Evolutionary conservation across 768 basidiomycete genomes (phyloP).

Genomic region (Trametes cubensis): DNA sequence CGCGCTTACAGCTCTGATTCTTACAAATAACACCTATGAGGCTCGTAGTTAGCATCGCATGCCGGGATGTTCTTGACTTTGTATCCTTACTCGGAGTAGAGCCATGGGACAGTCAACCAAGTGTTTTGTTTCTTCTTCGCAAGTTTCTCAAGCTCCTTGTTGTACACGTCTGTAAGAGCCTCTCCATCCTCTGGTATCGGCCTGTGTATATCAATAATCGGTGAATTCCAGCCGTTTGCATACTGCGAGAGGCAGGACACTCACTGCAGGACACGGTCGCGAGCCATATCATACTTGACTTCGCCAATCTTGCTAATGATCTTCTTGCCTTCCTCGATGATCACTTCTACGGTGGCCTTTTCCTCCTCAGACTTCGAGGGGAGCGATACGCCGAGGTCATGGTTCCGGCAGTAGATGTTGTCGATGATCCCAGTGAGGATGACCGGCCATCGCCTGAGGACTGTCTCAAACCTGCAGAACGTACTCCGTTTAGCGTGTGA

Average conservation of each 20-base stretch:
- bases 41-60: background rate
- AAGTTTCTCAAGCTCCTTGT: slow-evolving; percentile 63
- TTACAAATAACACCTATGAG: slow-evolving; percentile 25
- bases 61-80: background rate
- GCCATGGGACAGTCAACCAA: slow-evolving; percentile 94
- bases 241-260: background rate
- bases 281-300: slow-evolving; percentile 88
- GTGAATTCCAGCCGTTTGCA: background rate
- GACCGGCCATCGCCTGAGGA: slow-evolving; percentile 77
- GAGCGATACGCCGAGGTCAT: slow-evolving; percentile 51
- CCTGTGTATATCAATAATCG: slow-evolving; percentile 40
- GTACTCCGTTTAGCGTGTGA: background rate
- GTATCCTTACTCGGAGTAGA: slow-evolving; percentile 83
- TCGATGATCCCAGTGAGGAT: slow-evolving; percentile 85
- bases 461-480: slow-evolving; percentile 68
- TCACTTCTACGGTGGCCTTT: slow-evolving; percentile 38
- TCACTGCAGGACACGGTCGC: slow-evolving; percentile 73
- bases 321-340: slow-evolving; percentile 72
- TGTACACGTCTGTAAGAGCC: slow-evolving; percentile 71
- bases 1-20: background rate
- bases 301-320: slow-evolving; percentile 75
- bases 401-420: slow-evolving; percentile 69
- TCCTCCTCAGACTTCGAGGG: slow-evolving; percentile 27
- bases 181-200: slow-evolving; percentile 77
- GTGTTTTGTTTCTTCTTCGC: slow-evolving; percentile 54